phyloP scores from a whole-genome alignment of 371 early-diverging fungal genomes.

The Polyrhizophydium stewartii region DNA sequence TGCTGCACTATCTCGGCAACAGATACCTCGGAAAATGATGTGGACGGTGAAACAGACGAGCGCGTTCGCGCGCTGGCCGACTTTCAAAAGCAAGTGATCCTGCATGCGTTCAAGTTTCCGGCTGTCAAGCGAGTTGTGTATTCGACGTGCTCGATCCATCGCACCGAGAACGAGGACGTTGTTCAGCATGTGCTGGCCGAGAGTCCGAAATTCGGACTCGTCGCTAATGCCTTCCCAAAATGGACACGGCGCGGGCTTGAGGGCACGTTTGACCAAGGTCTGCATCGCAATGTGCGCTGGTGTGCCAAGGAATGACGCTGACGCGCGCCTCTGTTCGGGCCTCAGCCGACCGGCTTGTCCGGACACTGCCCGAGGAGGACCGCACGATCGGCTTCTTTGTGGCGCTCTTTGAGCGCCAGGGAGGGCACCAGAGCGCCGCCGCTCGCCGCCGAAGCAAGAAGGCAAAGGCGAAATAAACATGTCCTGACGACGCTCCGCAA shows the following conservation, averaged over 20 bases:
- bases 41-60: slow-evolving; percentile 11
- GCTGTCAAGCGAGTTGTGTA: slow-evolving; percentile 81
- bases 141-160: slow-evolving; percentile 97
- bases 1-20: background rate
- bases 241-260: slow-evolving; percentile 39
- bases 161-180: slow-evolving; percentile 96
- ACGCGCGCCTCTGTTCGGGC: background rate
- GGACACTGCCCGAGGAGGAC: slow-evolving; percentile 36
- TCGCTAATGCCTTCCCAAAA: slow-evolving; percentile 19
- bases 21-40: background rate
- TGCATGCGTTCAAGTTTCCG: slow-evolving; percentile 75
- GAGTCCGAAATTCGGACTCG: slow-evolving; percentile 23
- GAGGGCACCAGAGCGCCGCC: too few relatives aligned
- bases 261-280: background rate
- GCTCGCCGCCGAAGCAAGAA: too few relatives aligned
- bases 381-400: slow-evolving; percentile 46
- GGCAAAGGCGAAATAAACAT: too few relatives aligned
- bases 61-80: slow-evolving; percentile 63
- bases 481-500: too few relatives aligned
- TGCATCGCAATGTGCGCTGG: background rate
- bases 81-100: slow-evolving; percentile 35
- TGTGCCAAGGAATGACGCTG: background rate
- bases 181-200: slow-evolving; percentile 45
- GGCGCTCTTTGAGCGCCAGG: slow-evolving; percentile 41
- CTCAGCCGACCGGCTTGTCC: slow-evolving; percentile 15